Evolutionary conservation across 257 asterid species (phyloP).

Genomic region (Jacaranda mimosifolia): DNA sequence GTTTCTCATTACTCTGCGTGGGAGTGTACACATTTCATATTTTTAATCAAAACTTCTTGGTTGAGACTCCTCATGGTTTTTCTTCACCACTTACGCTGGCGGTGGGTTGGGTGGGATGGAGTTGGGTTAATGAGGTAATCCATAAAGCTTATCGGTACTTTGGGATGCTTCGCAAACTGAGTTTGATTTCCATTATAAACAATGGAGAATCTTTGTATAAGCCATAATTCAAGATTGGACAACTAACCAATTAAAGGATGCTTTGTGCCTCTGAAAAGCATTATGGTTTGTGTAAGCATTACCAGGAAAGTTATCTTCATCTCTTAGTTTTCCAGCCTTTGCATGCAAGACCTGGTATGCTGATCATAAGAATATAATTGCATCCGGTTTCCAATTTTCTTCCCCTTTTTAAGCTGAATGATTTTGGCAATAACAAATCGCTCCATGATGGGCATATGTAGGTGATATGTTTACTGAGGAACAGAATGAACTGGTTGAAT

Average conservation of each 20-base stretch:
- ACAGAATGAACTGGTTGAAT: slow-evolving; percentile 94
- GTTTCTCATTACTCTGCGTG: not conserved
- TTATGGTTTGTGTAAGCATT: not conserved
- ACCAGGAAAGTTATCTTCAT: not conserved
- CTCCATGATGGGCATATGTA: slow-evolving; percentile 37
- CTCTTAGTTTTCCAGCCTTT: not conserved
- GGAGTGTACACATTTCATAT: not conserved
- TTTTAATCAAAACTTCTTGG: not conserved
- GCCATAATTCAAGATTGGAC: not conserved
- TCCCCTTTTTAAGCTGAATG: slow-evolving; percentile 12
- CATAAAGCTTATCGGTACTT: not conserved
- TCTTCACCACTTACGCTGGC: not conserved
- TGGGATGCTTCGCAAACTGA: not conserved
- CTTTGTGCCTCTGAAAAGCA: not conserved
- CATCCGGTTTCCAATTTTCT: not conserved
- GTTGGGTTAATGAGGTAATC: too few species aligned
- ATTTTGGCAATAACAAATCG: slow-evolving; percentile 28
- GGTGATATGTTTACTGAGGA: slow-evolving; percentile 97
- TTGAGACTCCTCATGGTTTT: not conserved
- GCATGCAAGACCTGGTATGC: not conserved
- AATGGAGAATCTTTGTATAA: not conserved
- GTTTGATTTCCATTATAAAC: not conserved
- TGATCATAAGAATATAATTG: not conserved
- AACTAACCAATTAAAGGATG: not conserved
- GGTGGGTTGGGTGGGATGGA: not conserved